Conservation (phyloP, 2,329 filamentous ascomycete genomes). For the Fusarium liriodendri region DNA sequence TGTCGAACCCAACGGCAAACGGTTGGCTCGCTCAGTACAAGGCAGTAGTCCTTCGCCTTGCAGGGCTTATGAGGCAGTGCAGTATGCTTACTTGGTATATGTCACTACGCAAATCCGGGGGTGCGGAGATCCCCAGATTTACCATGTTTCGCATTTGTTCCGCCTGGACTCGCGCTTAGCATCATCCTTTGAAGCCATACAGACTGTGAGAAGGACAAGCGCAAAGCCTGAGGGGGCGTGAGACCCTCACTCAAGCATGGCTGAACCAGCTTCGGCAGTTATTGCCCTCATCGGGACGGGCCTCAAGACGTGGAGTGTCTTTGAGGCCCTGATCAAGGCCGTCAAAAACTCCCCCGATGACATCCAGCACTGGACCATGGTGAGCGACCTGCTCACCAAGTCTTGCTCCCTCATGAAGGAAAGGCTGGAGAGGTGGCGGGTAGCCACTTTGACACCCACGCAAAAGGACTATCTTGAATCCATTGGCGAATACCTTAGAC, state of each 20-base stretch:
- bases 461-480: neutral
- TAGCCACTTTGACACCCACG: neutral
- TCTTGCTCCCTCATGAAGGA: neutral
- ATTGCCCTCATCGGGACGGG: neutral
- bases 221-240: neutral
- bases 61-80: neutral
- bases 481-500: neutral
- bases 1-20: neutral
- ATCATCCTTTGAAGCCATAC: neutral
- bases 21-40: neutral
- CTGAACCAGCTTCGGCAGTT: neutral
- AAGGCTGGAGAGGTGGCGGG: neutral
- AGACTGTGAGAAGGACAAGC: neutral
- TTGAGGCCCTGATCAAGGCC: neutral
- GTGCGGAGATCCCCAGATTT: neutral
- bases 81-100: neutral
- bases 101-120: neutral
- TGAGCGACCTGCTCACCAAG: neutral
- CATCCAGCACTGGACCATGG: neutral
- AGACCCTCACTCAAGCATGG: neutral
- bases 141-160: neutral
- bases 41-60: neutral
- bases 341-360: neutral
- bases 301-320: neutral
- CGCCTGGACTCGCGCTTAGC: neutral